Evolutionary conservation across 2,329 filamentous ascomycete genomes (phyloP).

Genomic region (Tolypocladium paradoxum): DNA sequence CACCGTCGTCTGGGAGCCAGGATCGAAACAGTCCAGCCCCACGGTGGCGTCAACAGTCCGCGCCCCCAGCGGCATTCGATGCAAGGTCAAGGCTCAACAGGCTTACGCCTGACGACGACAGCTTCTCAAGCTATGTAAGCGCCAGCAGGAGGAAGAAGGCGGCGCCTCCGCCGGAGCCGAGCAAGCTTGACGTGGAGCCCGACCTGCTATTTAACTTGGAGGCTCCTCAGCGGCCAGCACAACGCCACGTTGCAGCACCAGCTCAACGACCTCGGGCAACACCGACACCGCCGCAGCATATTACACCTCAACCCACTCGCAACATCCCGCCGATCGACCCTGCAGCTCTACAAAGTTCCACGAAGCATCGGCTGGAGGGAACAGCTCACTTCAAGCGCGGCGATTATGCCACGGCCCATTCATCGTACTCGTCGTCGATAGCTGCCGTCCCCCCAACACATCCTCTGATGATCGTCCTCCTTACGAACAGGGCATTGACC

Average conservation of each 20-base stretch:
- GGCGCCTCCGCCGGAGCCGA: conserved; percentile 35
- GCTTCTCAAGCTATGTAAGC: conserved; percentile 73
- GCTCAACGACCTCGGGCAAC: conserved; percentile 13
- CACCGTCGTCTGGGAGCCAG: conserved; percentile 31
- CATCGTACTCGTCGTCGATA: conserved; percentile 70
- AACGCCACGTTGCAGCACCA: conserved; percentile 20
- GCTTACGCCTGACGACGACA: conserved; percentile 66
- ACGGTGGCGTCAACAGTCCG: conserved; percentile 46
- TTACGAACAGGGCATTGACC: conserved; percentile 85
- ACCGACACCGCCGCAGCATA: conserved; percentile 25
- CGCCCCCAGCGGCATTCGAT: conserved; percentile 24
- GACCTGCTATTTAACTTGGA: conserved; percentile 52
- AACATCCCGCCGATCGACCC: conserved; percentile 58
- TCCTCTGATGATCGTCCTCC: conserved; percentile 75
- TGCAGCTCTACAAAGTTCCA: conserved; percentile 61
- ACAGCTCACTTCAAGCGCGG: conserved; percentile 89
- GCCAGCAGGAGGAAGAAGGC: conserved; percentile 69
- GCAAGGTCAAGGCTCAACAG: conserved; percentile 52
- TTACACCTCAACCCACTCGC: conserved; percentile 39
- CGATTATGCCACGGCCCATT: conserved; percentile 79
- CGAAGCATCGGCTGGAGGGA: conserved; percentile 67
- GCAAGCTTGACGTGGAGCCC: conserved; percentile 31
- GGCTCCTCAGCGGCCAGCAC: conserved; percentile 24
- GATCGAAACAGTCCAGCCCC: conserved; percentile 37
- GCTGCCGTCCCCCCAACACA: conserved; percentile 64